These are phyloP conservation scores for Casuarina glauca DNA, from an alignment of 306 rosid species.

Conservation along the genomic window DNA sequence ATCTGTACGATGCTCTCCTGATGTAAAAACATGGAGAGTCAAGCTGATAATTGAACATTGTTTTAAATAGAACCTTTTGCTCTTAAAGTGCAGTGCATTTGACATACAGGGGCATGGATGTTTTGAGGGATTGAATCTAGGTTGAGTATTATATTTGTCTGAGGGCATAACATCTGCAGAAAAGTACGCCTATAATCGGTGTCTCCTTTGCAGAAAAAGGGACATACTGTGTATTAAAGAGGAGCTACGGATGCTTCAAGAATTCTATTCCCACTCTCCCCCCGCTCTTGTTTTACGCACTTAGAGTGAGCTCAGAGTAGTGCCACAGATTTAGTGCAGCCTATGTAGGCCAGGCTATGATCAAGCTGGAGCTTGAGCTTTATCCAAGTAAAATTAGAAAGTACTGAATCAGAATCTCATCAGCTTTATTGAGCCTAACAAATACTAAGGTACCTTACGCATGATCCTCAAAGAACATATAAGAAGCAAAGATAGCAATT, in stretches of 20 bases:
- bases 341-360: background rate
- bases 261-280: background rate
- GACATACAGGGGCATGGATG: no score
- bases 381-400: slow-evolving; percentile 1
- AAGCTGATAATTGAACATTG: background rate
- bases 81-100: background rate
- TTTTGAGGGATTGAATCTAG: no score
- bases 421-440: background rate
- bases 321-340: background rate
- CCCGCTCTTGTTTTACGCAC: background rate
- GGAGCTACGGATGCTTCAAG: background rate
- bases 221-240: background rate
- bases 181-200: background rate
- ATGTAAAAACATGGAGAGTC: background rate
- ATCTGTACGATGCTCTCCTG: background rate
- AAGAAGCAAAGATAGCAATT: background rate
- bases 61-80: background rate
- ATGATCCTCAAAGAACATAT: background rate
- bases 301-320: background rate
- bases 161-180: background rate
- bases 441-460: background rate
- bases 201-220: background rate
- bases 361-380: background rate
- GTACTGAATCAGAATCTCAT: background rate
- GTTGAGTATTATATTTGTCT: background rate